phyloP scores from a whole-genome alignment of 495 filamentous ascomycete genomes.

The Pyronema domesticum region DNA sequence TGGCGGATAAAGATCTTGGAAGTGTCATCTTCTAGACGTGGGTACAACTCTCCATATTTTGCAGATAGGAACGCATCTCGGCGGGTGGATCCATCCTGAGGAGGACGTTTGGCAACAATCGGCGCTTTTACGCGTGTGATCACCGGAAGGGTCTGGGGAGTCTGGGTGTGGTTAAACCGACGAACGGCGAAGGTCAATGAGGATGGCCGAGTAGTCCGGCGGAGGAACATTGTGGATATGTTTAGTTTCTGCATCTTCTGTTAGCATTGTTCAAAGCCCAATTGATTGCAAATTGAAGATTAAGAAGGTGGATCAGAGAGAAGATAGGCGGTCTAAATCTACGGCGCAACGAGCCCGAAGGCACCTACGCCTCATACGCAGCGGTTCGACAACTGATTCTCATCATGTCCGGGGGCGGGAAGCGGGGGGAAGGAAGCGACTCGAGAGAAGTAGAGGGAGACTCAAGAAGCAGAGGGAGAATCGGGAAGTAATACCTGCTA shows the following conservation, averaged over 20 bases:
- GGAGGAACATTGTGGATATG: background rate
- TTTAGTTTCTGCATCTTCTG: background rate
- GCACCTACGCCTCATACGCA: slow-evolving; percentile 53
- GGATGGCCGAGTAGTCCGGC: background rate
- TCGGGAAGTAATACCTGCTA: too few species aligned
- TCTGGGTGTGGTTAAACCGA: too few species aligned
- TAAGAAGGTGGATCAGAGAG: slow-evolving; percentile 20
- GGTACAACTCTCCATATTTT: too few species aligned
- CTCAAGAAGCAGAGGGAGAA: too few species aligned
- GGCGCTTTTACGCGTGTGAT: too few species aligned
- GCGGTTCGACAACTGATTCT: slow-evolving; percentile 56
- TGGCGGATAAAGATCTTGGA: too few species aligned
- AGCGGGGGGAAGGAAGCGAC: slow-evolving; percentile 14
- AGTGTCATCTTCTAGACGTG: too few species aligned
- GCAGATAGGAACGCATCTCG: too few species aligned
- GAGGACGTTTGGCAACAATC: background rate
- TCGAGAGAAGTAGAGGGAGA: background rate
- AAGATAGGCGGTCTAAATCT: slow-evolving; percentile 25
- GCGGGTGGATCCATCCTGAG: background rate
- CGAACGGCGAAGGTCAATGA: too few species aligned
- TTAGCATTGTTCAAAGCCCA: background rate
- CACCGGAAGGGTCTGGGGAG: too few species aligned
- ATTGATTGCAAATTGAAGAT: background rate
- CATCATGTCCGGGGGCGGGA: slow-evolving; percentile 30
- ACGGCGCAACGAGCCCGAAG: slow-evolving; percentile 11